Base-by-base conservation (phyloP, 2,329 filamentous ascomycete species). In the Stagonosporopsis vannaccii region DNA sequence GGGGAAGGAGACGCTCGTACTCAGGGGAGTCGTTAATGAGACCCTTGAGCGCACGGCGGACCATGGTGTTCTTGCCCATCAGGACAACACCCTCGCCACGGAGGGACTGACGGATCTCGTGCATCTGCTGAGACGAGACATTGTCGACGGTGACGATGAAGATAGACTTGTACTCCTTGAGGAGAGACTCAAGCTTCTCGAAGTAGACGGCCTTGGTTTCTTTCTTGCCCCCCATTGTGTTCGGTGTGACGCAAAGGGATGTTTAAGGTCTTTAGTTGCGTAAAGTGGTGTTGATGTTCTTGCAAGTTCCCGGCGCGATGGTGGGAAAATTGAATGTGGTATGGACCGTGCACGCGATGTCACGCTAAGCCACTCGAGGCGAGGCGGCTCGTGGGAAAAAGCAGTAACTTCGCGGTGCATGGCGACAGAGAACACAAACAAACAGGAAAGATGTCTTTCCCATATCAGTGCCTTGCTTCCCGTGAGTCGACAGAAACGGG, bases 91-190 rank as follows among this genome's bases (percentile, higher is more conserved):
- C 93, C 82, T 96, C 84, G 64, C 89, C 90, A 80, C 95, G 93
- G 80, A 99, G 90, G 76, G 91, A 83, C 77, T 89, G 84, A 81
- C 95, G 91, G 82, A 99, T 98, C 88, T 99, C 95, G 91, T 99
- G 95, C 96, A 99, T 99, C 89, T 99, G 96, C 89, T 99, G 95
- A 73, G 95, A 99, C 82, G 90, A 92, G 88, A 99, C 95, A 99
- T 98, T 99, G 92, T 98, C 76, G 65, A 78, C 76, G 78, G 79
- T 88, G 81, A 97, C 93, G 81, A 99, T 93, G 91, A 99, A 98
- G 85, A 98, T 90, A 78, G 90, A 94, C 81, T 87, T 88, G 90
- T 96, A 98, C 81, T 92, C 89, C 85, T 98, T 91, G 81, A 99
- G 90, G 81, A 98, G 88, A 82, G 81, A 81, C 90, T 97, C 96